Evolutionary conservation across 768 basidiomycete species (phyloP).

Genomic region (Hygrophorus russula): DNA sequence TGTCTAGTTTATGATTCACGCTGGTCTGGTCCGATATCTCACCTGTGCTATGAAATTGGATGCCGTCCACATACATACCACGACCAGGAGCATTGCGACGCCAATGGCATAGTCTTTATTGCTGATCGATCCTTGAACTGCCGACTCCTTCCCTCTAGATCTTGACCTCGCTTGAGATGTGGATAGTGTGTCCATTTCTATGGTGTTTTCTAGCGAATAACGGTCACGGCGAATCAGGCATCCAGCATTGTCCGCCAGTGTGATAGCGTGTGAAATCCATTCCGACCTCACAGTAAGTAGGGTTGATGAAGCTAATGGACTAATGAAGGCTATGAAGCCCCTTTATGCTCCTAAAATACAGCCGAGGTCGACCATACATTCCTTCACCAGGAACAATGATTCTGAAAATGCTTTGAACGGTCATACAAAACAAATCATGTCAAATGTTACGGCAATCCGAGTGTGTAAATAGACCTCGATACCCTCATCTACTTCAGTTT

Average conservation of each 20-base stretch:
- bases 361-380: no score
- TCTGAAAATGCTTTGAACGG: no score
- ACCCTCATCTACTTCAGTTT: conserved; percentile 35
- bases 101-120: conserved; percentile 39
- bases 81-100: conserved; percentile 56
- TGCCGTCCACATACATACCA: conserved; percentile 81
- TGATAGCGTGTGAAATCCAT: no score
- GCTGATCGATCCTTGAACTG: conserved; percentile 7
- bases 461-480: no score
- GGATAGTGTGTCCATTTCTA: conserved; percentile 15
- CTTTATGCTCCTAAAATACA: no score
- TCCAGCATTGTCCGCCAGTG: not conserved
- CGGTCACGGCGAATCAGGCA: not conserved
- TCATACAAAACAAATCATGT: no score
- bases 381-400: no score
- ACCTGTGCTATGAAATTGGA: conserved; percentile 87
- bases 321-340: no score
- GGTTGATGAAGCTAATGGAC: no score
- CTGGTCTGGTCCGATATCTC: conserved; percentile 3
- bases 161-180: conserved; percentile 5
- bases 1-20: not conserved
- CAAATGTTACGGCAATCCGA: no score
- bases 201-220: not conserved
- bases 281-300: no score
- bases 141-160: conserved; percentile 2